phyloP scores from a whole-genome alignment of 2,329 filamentous ascomycete species.

The Pyrenophora seminiperda region DNA sequence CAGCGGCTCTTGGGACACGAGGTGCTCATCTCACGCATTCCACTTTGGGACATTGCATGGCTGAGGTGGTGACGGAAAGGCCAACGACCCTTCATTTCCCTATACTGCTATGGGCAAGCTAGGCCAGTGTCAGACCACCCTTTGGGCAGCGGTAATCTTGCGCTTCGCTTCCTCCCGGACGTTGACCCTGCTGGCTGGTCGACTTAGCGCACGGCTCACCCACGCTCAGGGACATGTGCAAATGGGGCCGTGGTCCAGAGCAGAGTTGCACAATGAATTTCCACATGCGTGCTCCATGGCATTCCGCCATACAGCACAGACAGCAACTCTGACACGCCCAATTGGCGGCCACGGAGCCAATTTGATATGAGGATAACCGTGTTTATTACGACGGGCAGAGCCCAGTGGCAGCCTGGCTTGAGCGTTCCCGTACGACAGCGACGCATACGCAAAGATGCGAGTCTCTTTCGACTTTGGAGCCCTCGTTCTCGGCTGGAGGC shows the following conservation, averaged over 20 bases:
- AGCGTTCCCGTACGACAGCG: not conserved
- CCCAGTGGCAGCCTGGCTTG: too few species aligned
- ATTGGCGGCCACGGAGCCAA: conserved; percentile 4
- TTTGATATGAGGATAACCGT: not conserved
- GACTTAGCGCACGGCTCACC: conserved; percentile 33
- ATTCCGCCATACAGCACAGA: conserved; percentile 7
- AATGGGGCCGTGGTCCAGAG: conserved; percentile 22
- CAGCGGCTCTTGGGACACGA: conserved; percentile 39
- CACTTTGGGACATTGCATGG: conserved; percentile 39
- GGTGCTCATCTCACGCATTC: conserved; percentile 42
- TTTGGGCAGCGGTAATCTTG: conserved; percentile 45
- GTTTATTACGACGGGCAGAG: too few species aligned
- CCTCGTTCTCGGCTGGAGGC: too few species aligned
- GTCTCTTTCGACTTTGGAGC: too few species aligned
- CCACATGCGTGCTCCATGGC: conserved; percentile 4
- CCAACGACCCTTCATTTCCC: conserved; percentile 49
- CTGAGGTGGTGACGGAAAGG: conserved; percentile 37
- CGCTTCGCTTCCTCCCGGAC: conserved; percentile 48
- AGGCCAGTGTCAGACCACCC: conserved; percentile 30
- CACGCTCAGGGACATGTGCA: conserved; percentile 32
- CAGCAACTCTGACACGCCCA: conserved; percentile 2
- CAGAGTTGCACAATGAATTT: conserved; percentile 16
- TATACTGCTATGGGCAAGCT: conserved; percentile 35
- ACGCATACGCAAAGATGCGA: too few species aligned
- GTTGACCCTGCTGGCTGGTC: conserved; percentile 44